Evolutionary conservation across 495 filamentous ascomycete species (phyloP), one percentile per base, ranked within the genome.

Genomic region (Tuber magnatum): DNA sequence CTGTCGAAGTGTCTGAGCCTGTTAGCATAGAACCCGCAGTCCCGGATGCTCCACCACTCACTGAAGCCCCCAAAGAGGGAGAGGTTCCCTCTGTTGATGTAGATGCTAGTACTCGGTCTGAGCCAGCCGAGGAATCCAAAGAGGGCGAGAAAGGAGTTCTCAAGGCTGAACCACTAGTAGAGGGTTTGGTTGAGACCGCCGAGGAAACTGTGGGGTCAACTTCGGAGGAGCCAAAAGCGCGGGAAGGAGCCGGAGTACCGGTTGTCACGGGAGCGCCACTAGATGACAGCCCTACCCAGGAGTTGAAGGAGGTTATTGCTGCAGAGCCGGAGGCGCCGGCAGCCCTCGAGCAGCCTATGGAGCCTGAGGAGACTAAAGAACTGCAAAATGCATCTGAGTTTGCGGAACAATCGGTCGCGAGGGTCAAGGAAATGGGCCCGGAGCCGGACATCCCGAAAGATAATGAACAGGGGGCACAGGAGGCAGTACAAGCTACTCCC

Each of bases 111-210:
- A 42, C 39, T 5, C 44, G 73, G 40, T 24, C 73, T 72, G n/a
- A 22, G 38, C 20, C 39, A 28, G n/a, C 61, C 18, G 56, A 43
- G 10, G 56, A 73, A 18, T 38, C 56, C 35, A 46, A 65, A 56
- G 56, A 76, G 68, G 38, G 61, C 12, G 44, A 74, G 39, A 41
- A 16, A 18, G 44, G 61, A 46, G 68, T 65, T 44, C 38, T 56
- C 22, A 70, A 61, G 42, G 69, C 69, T 51, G 74, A 76, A 10
- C 56, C 71, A 8, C 40, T 65, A 5, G 18, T 74, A 68, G 79
- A 74, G 71, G 74, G 68, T 72, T 43, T 71, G n/a, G 69, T 20
- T 71, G 35, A 48, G 18, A 68, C 73, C 38, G 41, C 28, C 18
- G 76, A 71, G 44, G 70, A 69, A 28, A n/a, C 73, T 72, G 41